Evolutionary conservation across 2,329 filamentous ascomycete genomes (phyloP).

Genomic region (Paecilomyces variotii): DNA sequence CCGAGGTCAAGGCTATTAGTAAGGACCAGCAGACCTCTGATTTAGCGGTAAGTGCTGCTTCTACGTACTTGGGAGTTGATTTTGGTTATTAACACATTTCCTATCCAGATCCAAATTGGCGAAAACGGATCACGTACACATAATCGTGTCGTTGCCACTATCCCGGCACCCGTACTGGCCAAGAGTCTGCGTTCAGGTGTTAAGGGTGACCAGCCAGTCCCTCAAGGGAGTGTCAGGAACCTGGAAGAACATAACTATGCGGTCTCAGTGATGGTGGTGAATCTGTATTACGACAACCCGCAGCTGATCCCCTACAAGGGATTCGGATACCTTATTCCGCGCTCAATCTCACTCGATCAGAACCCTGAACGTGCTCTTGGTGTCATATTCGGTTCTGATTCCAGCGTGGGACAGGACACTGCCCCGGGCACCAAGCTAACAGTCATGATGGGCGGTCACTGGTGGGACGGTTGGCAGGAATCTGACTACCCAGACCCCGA

Average conservation of each 20-base stretch:
- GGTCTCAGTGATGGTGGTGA: constrained; percentile 85
- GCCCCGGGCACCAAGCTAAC: constrained; percentile 72
- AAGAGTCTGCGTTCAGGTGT: constrained; percentile 12
- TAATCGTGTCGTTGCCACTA: constrained; percentile 27
- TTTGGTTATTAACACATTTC: not conserved
- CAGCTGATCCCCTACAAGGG: constrained; percentile 59
- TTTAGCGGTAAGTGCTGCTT: constrained; percentile 15
- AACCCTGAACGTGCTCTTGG: constrained; percentile 81
- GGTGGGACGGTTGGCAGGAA: constrained; percentile 61
- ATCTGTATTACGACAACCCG: constrained; percentile 69
- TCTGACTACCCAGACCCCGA: constrained; percentile 54
- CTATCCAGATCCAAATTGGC: constrained; percentile 11
- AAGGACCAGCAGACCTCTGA: constrained; percentile 14
- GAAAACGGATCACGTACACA: constrained; percentile 8
- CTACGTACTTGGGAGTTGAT: not conserved
- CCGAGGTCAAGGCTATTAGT: constrained; percentile 42
- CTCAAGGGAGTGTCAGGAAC: constrained; percentile 13
- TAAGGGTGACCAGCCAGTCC: constrained; percentile 3
- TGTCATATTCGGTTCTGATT: constrained; percentile 82
- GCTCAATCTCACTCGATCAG: constrained; percentile 57
- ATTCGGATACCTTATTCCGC: constrained; percentile 88
- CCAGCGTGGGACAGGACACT: constrained; percentile 48
- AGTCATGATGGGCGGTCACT: constrained; percentile 90
- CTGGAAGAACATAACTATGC: constrained; percentile 44
- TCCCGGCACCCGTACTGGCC: constrained; percentile 19